Conservation (phyloP, 768 basidiomycete species). For the Suillus subaureus region DNA sequence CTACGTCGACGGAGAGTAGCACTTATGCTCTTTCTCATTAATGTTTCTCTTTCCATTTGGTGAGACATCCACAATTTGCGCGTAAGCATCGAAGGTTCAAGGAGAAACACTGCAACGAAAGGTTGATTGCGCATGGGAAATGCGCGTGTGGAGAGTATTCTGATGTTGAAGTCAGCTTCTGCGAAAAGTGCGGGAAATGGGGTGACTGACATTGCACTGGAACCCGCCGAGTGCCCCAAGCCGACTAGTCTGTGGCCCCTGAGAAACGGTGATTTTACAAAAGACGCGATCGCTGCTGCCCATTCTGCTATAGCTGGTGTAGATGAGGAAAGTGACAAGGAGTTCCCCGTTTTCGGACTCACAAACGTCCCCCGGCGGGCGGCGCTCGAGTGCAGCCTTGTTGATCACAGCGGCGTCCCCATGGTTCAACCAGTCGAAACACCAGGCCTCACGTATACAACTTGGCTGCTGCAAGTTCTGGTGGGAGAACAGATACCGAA, state of each 20-base stretch:
- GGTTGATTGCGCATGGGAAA: slow-evolving; percentile 30
- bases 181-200: neutral
- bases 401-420: slow-evolving; percentile 53
- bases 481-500: slow-evolving; percentile 39
- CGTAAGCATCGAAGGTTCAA: slow-evolving; percentile 47
- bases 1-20: slow-evolving; percentile 41
- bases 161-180: slow-evolving; percentile 16
- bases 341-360: slow-evolving; percentile 21
- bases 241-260: slow-evolving; percentile 40
- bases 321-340: slow-evolving; percentile 1
- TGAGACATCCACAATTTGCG: slow-evolving; percentile 39
- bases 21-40: slow-evolving; percentile 40
- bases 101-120: slow-evolving; percentile 41
- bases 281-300: slow-evolving; percentile 37
- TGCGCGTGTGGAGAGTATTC: slow-evolving; percentile 41
- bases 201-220: slow-evolving; percentile 39
- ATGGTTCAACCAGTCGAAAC: slow-evolving; percentile 53
- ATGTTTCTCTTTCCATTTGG: slow-evolving; percentile 39
- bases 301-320: slow-evolving; percentile 41
- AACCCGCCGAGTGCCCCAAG: slow-evolving; percentile 48
- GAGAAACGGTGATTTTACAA: slow-evolving; percentile 35
- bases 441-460: slow-evolving; percentile 48
- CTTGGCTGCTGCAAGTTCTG: slow-evolving; percentile 24
- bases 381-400: slow-evolving; percentile 29
- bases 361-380: slow-evolving; percentile 38